Base-by-base conservation (phyloP, 148 eudicot genomes). In the Simmondsia chinensis region DNA sequence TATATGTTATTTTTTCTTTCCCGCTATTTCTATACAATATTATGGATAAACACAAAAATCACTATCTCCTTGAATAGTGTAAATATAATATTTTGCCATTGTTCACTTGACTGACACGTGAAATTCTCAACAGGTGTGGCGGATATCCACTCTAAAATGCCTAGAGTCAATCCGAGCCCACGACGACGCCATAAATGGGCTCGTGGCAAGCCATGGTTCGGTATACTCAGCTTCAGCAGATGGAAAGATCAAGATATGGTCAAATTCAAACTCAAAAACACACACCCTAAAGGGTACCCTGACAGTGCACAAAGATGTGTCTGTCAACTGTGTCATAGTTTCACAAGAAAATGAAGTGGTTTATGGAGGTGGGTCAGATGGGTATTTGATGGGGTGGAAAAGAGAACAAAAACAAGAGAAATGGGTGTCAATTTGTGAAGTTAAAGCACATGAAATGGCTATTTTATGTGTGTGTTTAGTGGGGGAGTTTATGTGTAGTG, bases 81-180 rank as follows among this genome's bases (percentile, higher is more conserved):
- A n/a, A n/a, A n/a, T n/a, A n/a, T n/a, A n/a, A n/a, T n/a, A n/a
- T n/a, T n/a, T n/a, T n/a, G n/a, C n/a, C n/a, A n/a, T n/a, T n/a
- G n/a, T n/a, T n/a, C n/a, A n/a, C n/a, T n/a, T n/a, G n/a, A n/a
- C n/a, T n/a, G n/a, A n/a, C n/a, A n/a, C n/a, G n/a, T n/a, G n/a
- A n/a, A n/a, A n/a, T n/a, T n/a, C n/a, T n/a, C n/a, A n/a, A n/a
- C n/a, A n/a, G n/a, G 87, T 88, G 0, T 88, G 97, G 97, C 51
- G 83, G 28, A 35, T 75, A n/a, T 60, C 71, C 4, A 87, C 80
- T 64, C 64, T 83, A 25, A 73, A 57, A 59, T 88, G 97, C 34
- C 52, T 88, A 50, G 97, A 83, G 22, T 88, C 97, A 1, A 78
- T 88, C 6, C 61, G 71, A 42, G 97, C 94, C 0, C 97, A 83